phyloP scores from a whole-genome alignment of 139 green algal genomes.

The Picochlorum sp. region DNA sequence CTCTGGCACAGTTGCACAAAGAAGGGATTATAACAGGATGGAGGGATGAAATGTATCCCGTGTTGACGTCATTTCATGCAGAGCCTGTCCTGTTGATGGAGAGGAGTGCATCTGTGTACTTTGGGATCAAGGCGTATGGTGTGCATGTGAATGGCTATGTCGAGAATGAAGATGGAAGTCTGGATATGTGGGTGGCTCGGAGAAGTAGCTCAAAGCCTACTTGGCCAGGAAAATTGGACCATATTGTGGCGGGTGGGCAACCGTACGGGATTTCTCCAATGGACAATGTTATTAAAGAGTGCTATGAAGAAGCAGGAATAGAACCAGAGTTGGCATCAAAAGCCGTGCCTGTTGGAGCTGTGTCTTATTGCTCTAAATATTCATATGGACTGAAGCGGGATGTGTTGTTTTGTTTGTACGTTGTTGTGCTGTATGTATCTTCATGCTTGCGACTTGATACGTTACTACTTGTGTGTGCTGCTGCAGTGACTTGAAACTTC shows the following conservation, averaged over 20 bases:
- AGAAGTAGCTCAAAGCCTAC: conserved; percentile 70
- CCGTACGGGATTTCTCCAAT: conserved; percentile 53
- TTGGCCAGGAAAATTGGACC: conserved; percentile 89
- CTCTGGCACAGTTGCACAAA: conserved; percentile 25
- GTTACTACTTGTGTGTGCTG: conserved; percentile 28
- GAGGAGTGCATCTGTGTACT: conserved; percentile 68
- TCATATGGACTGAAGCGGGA: conserved; percentile 71
- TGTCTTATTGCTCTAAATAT: conserved; percentile 40
- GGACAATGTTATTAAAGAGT: conserved; percentile 93
- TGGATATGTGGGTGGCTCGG: conserved; percentile 82
- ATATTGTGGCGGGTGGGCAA: conserved; percentile 89
- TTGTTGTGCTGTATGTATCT: background rate
- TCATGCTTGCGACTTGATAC: background rate
- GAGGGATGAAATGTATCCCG: conserved; percentile 89
- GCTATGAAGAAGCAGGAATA: conserved; percentile 85
- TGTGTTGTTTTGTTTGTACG: conserved; percentile 52
- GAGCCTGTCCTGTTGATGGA: conserved; percentile 71
- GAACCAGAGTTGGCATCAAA: conserved; percentile 49
- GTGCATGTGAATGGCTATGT: conserved; percentile 90
- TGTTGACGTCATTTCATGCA: conserved; percentile 48
- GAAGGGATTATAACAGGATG: conserved; percentile 72
- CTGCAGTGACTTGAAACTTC: conserved; percentile 74
- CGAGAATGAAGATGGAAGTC: conserved; percentile 25
- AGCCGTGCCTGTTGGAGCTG: conserved; percentile 33
- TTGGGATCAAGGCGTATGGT: conserved; percentile 77